Percentiles rank a stretch among this genome's conserved stretches.
phyloP scores from a whole-genome alignment of 495 filamentous ascomycete species.

The Neurospora sp. region DNA sequence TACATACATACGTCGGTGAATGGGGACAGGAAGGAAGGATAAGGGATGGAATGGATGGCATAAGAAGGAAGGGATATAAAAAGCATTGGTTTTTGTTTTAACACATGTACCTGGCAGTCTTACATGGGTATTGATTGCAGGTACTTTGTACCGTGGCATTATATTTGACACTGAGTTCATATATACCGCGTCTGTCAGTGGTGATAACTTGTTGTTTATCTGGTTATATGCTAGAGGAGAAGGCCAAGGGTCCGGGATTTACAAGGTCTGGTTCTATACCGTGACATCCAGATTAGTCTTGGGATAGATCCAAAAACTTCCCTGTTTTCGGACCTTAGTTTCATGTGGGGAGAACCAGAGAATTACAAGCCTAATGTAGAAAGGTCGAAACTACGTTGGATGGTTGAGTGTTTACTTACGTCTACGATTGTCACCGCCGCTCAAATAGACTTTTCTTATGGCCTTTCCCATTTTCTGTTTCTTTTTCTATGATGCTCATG shows the following conservation, averaged over 20 bases:
- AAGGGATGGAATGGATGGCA: background rate
- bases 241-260: too few relatives aligned
- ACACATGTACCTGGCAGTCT: too few relatives aligned
- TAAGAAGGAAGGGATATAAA: background rate
- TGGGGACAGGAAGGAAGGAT: background rate
- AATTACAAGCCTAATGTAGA: background rate
- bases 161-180: background rate
- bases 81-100: background rate
- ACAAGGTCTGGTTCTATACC: background rate
- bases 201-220: background rate
- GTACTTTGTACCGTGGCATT: background rate
- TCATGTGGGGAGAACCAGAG: background rate
- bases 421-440: background rate
- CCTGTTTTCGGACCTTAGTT: background rate
- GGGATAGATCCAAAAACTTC: background rate
- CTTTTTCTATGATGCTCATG: background rate
- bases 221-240: background rate
- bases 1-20: background rate
- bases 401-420: background rate
- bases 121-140: background rate
- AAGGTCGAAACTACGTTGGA: background rate
- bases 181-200: background rate
- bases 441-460: rapidly evolving
- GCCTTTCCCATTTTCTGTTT: background rate
- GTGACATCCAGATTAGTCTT: background rate